Evolutionary conservation across 345 rosid species (phyloP).

Genomic region (Ailanthus altissimus): DNA sequence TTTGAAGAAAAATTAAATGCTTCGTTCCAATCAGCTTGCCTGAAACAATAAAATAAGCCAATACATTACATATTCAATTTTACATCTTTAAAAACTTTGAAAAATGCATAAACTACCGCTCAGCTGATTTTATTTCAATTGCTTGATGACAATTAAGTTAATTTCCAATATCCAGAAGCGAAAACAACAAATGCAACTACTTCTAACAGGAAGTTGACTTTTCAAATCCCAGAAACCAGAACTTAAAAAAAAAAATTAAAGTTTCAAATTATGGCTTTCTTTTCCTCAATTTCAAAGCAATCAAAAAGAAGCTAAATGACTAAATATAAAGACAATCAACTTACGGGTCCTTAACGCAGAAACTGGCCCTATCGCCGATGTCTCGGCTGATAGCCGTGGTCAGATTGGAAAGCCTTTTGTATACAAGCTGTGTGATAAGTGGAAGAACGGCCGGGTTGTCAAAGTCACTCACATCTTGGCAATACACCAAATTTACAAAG

Average conservation of each 20-base stretch:
- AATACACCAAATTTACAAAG: constrained; percentile 30
- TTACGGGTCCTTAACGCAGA: constrained; percentile 80
- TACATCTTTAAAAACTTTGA: not conserved
- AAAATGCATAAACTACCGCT: not conserved
- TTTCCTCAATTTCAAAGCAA: constrained; percentile 1
- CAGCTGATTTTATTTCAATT: not conserved
- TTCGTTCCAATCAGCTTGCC: constrained; percentile 82
- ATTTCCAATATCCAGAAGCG: not conserved
- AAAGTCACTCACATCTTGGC: constrained; percentile 63
- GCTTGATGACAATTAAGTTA: not conserved
- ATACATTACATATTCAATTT: not conserved
- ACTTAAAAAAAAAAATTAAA: constrained; percentile 8
- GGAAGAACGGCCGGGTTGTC: constrained; percentile 60
- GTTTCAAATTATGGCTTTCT: not conserved
- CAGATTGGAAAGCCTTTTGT: constrained; percentile 53
- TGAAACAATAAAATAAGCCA: constrained; percentile 40
- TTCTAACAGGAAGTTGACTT: not conserved
- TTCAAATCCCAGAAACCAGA: constrained; percentile 11
- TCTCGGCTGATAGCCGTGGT: constrained; percentile 51
- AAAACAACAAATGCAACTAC: constrained; percentile 11
- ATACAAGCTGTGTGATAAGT: constrained; percentile 41
- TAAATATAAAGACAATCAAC: constrained; percentile 24
- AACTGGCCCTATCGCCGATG: constrained; percentile 49
- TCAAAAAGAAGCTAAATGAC: constrained; percentile 5
- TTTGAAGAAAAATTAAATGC: constrained; percentile 82